Base-by-base conservation (phyloP, 2,329 filamentous ascomycete genomes). In the Clonostachys rosea region DNA sequence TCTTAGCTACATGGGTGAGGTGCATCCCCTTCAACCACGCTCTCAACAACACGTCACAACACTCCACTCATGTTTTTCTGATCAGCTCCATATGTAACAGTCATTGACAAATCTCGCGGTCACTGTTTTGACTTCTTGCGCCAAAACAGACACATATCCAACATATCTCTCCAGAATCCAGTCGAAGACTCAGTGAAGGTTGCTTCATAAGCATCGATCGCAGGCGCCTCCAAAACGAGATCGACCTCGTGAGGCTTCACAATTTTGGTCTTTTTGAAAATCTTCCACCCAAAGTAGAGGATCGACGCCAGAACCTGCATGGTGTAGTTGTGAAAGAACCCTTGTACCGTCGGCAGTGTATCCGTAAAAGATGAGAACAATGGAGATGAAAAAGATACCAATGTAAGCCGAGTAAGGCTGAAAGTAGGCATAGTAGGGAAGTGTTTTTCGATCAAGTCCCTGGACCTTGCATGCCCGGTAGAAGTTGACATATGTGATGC, bases 271-370 rank as follows among this genome's bases (percentile, higher is more conserved):
- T 68, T 70, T 67, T 83, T 81, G 60, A 81, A 17, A 2, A 87
- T 7, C 65, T 88, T 89, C 81, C 82, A 88, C 55, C 70, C 70
- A 17, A 75, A 45, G 58, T 76, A 86, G 30, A 81, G 64, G 37
- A 79, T 58, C 7, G 75, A 71, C 0, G 74, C 73, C 20, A 83
- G 59, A 12, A 82, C 62, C 50, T 77, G 67, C 75, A 82, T 80
- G 24, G 74, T 75, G 62, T 83, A 83, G 66, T 78, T 77, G n/a
- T 69, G 64, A 60, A 77, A 69, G 57, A 78, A 75, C 34, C 57
- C 66, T 5, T 71, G 63, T 16, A 71, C 66, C 20, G 63, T 61
- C 14, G 65, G 71, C 64, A 5, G 67, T 66, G 61, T 84, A 85
- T 20, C 81, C 80, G 57, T 81, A 83, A 52, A 69, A 72, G 52